A percentile compares a stretch with the other conserved stretches of the same genome.
phyloP scores from a whole-genome alignment of 495 filamentous ascomycete species.

The Penicillium macrosclerotiorum region DNA sequence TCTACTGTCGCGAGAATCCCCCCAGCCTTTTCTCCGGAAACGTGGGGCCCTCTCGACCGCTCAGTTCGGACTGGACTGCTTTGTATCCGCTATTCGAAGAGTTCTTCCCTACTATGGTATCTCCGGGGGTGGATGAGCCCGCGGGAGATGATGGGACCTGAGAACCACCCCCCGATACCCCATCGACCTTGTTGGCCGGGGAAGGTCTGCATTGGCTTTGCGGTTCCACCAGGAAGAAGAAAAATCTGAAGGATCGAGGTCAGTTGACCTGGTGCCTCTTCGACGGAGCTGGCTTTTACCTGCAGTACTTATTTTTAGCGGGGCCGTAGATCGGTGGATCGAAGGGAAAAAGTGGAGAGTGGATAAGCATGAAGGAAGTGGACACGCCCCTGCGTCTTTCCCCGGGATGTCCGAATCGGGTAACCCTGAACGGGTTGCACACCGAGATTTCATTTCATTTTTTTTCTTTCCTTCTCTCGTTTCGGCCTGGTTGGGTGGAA shows the following conservation, averaged over 20 bases:
- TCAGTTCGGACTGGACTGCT: no score
- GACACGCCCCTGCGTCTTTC: neutral
- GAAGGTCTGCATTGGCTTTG: neutral
- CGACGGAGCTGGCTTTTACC: no score
- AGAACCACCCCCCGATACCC: no score
- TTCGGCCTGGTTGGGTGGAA: no score
- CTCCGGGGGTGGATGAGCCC: no score
- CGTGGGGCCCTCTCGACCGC: no score
- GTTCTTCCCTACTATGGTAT: no score
- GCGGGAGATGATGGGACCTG: no score
- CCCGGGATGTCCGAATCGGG: constrained; percentile 21
- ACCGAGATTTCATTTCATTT: constrained; percentile 5
- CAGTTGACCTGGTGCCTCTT: constrained; percentile 4
- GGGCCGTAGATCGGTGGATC: neutral
- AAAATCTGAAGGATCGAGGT: constrained; percentile 11
- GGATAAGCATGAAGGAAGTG: neutral
- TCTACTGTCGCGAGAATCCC: no score
- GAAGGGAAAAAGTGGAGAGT: neutral
- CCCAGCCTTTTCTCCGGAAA: no score
- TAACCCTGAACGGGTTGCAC: constrained; percentile 8
- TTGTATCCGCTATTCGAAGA: no score
- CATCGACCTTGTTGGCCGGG: neutral
- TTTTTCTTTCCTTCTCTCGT: no score
- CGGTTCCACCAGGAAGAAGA: constrained; percentile 1
- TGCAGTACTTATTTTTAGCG: constrained; percentile 3